Base-by-base conservation (phyloP, 371 early-diverging fungal species). In the Mortierella sp. region DNA sequence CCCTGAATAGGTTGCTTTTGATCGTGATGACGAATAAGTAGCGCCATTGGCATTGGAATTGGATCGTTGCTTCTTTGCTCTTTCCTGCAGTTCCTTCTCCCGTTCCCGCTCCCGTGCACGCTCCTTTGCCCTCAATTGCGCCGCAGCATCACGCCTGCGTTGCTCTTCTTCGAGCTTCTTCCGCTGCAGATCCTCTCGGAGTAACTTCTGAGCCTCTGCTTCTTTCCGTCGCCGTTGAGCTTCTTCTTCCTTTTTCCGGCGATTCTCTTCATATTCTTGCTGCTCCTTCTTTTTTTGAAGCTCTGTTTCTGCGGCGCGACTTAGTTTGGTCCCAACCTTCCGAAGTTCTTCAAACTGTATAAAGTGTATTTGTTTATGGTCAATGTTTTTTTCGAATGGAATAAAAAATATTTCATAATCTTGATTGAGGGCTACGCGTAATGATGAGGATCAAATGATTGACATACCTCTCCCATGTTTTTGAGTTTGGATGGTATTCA, bases 221-320 rank as follows among this genome's bases (percentile, higher is more conserved):
- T 75, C 72, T 18, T 75, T 75, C 9, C 76, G 68, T 26, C 67
- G 58, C 12, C 81, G 72, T 16, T 60, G 57, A 2, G 61, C 57
- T 9, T 81, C 81, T 14, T 81, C 81, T 16, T 81, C 60, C 43
- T 75, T 68, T 54, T 64, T 72, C 12, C 76, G 81, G n/a, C 72
- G 81, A 14, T 3, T 20, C 28, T 72, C 81, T 22, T 81, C 81
- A 55, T 75, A 66, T 30, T 72, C 72, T 5, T 75, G 24, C 37
- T 72, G 76, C 10, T 65, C 66, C 20, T 72, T 68, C 40, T 75
- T 81, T 60, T 81, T 81, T 66, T 72, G 66, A n/a, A 81, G 73
- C 40, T 81, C 81, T 12, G 64, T 35, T 52, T 81, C 81, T 26
- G 70, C 45, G 8, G 68, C 76, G 5, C 81, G 81, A 49, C 57